Evolutionary conservation across 768 basidiomycete genomes (phyloP).

Genomic region (Russula earlei): DNA sequence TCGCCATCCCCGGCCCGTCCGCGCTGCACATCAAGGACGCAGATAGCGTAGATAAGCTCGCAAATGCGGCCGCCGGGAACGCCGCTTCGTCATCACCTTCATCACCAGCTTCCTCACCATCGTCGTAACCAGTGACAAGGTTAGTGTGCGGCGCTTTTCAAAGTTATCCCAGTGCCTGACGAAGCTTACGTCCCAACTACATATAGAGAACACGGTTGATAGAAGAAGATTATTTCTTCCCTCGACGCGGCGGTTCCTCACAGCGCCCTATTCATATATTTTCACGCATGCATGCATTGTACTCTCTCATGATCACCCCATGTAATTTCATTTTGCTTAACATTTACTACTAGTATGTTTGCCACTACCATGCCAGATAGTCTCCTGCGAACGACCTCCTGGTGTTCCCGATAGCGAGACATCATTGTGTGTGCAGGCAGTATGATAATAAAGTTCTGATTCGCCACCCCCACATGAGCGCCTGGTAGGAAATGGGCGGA

Average conservation of each 20-base stretch:
- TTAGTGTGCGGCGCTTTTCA: neutral
- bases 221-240: neutral
- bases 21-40: conserved; percentile 10
- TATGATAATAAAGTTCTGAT: too few species aligned
- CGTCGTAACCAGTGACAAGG: neutral
- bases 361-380: too few species aligned
- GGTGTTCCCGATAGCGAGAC: too few species aligned
- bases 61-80: neutral
- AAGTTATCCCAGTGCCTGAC: neutral
- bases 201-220: neutral
- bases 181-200: neutral
- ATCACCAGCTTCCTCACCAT: neutral
- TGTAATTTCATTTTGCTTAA: too few species aligned
- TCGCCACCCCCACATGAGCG: too few species aligned
- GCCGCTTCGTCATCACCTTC: neutral
- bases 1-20: neutral
- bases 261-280: too few species aligned
- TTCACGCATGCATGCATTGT: too few species aligned
- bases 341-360: too few species aligned
- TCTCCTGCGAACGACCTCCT: too few species aligned
- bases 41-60: conserved; percentile 5
- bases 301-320: too few species aligned
- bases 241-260: neutral
- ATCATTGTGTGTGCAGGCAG: too few species aligned
- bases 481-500: too few species aligned